Conservation (phyloP, 768 basidiomycete species). For the Pisolithus microcarpus region DNA sequence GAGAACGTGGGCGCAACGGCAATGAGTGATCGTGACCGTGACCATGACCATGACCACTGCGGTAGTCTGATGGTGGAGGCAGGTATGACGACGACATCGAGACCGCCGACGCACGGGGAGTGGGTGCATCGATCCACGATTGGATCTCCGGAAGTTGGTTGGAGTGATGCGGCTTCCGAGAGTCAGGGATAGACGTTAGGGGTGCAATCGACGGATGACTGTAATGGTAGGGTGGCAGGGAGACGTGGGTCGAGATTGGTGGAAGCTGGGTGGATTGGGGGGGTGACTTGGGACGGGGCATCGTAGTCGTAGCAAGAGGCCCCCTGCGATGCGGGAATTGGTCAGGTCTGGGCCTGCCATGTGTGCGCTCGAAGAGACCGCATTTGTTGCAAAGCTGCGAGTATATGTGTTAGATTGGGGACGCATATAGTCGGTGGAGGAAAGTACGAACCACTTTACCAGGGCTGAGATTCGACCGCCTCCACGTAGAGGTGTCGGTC, state of each 20-base stretch:
- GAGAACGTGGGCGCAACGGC: slow-evolving; percentile 28
- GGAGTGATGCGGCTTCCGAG: slow-evolving; percentile 25
- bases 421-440: neutral
- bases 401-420: slow-evolving; percentile 1
- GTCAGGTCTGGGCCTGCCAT: slow-evolving; percentile 70
- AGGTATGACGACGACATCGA: slow-evolving; percentile 19
- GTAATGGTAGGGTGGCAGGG: slow-evolving; percentile 42
- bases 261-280: slow-evolving; percentile 39
- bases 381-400: slow-evolving; percentile 53
- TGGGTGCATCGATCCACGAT: slow-evolving; percentile 37
- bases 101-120: slow-evolving; percentile 12
- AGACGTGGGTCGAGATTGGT: slow-evolving; percentile 37
- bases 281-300: slow-evolving; percentile 43
- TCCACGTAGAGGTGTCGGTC: slow-evolving; percentile 79
- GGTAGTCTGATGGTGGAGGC: slow-evolving; percentile 13
- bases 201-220: slow-evolving; percentile 49
- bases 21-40: slow-evolving; percentile 24
- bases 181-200: slow-evolving; percentile 31
- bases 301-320: slow-evolving; percentile 47
- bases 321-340: slow-evolving; percentile 79
- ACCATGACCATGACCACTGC: slow-evolving; percentile 8
- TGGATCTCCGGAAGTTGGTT: slow-evolving; percentile 42
- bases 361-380: slow-evolving; percentile 74
- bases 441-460: slow-evolving; percentile 58
- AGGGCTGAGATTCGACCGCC: slow-evolving; percentile 67